Conservation (phyloP, 371 early-diverging fungal species). For the Mortierella sp. region DNA sequence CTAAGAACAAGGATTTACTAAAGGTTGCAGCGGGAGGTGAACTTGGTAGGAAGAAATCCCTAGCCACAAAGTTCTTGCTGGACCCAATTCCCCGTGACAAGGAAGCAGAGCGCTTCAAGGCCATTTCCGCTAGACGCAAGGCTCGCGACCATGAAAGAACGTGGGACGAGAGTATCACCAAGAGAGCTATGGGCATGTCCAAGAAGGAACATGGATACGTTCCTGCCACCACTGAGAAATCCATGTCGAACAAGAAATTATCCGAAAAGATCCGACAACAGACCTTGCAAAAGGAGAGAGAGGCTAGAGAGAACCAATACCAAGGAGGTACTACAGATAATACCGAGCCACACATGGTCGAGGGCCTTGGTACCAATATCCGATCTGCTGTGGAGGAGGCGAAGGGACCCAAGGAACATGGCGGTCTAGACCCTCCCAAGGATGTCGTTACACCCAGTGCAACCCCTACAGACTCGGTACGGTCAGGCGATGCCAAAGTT, state of each 20-base stretch:
- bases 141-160: conserved; percentile 16
- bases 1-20: not conserved
- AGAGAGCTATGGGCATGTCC: conserved; percentile 39
- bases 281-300: conserved; percentile 11
- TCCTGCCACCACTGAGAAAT: conserved; percentile 30
- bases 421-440: conserved; percentile 24
- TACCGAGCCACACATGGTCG: conserved; percentile 21
- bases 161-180: conserved; percentile 55
- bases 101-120: conserved; percentile 37
- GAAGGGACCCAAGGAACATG: conserved; percentile 25
- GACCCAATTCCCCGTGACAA: conserved; percentile 40
- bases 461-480: conserved; percentile 1
- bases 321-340: conserved; percentile 10
- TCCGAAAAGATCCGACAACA: conserved; percentile 3
- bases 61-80: conserved; percentile 37
- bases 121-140: conserved; percentile 26
- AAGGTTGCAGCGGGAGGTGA: conserved; percentile 10
- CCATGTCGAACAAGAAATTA: conserved; percentile 11
- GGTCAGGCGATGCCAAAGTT: not conserved
- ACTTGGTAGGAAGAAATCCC: conserved; percentile 16
- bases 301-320: conserved; percentile 15
- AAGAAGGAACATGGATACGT: conserved; percentile 48
- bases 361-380: conserved; percentile 26
- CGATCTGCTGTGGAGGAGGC: conserved; percentile 7
- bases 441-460: conserved; percentile 3